Evolutionary conservation across 1,139 yeast genomes (phyloP).

Genomic region (Pneumocystis canis): DNA sequence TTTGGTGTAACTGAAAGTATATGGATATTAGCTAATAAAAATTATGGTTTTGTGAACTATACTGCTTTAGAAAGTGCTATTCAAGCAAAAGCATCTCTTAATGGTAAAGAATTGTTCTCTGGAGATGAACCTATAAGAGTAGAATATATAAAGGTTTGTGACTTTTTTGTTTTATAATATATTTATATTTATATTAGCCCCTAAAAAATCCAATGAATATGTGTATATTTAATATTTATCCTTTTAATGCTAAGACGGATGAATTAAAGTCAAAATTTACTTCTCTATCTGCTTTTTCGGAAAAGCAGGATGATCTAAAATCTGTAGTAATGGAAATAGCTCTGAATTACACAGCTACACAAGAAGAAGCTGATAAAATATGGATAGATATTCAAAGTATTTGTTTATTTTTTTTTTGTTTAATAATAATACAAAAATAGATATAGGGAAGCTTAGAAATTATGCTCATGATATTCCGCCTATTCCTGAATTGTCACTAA

Average conservation of each 20-base stretch:
- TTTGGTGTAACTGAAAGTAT: conserved; percentile 47
- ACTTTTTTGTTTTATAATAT: conserved; percentile 11
- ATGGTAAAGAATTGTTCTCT: conserved; percentile 67
- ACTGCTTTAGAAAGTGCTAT: conserved; percentile 58
- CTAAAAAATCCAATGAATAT: not conserved
- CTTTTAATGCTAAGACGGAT: not conserved
- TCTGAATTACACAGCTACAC: conserved; percentile 24
- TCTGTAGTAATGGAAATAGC: conserved; percentile 20
- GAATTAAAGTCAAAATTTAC: not conserved
- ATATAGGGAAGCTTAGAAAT: not conserved
- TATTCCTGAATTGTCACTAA: conserved; percentile 25
- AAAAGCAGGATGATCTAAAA: conserved; percentile 14
- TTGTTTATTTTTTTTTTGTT: not conserved
- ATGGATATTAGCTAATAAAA: conserved; percentile 39
- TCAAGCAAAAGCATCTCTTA: conserved; percentile 58
- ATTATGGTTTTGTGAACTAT: conserved; percentile 62
- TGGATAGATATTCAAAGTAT: conserved; percentile 4
- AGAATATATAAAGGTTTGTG: conserved; percentile 27
- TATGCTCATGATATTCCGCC: conserved; percentile 16
- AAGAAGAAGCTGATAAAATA: conserved; percentile 17
- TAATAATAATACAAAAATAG: not conserved
- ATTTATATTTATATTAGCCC: not conserved
- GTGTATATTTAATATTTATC: not conserved
- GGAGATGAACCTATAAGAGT: conserved; percentile 37
- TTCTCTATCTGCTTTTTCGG: conserved; percentile 1